Conservation (phyloP, 805 yeast genomes). For the Candida broadrunensis region DNA sequence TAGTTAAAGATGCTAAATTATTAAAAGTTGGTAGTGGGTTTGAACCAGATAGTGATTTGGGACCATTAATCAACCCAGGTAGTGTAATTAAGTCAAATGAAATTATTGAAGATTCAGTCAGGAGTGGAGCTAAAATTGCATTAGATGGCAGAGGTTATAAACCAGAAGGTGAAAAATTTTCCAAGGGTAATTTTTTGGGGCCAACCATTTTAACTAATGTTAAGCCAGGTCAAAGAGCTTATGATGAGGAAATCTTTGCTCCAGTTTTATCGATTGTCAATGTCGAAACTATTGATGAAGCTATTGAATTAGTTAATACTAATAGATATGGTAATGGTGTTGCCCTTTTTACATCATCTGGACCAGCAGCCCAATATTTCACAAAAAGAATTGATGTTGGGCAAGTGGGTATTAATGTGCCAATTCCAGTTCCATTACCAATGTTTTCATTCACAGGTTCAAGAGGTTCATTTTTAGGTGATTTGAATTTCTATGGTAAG, state of each 20-base stretch:
- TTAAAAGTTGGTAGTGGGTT: constrained; percentile 68
- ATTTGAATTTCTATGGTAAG: constrained; percentile 76
- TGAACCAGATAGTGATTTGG: constrained; percentile 58
- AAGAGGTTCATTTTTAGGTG: constrained; percentile 74
- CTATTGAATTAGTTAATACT: constrained; percentile 59
- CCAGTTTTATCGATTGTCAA: constrained; percentile 66
- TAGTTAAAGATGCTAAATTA: constrained; percentile 53
- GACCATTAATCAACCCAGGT: constrained; percentile 68
- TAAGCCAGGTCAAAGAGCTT: constrained; percentile 67
- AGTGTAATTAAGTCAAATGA: constrained; percentile 52
- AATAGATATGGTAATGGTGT: constrained; percentile 68
- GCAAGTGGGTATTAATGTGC: constrained; percentile 75
- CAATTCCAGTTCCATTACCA: constrained; percentile 79
- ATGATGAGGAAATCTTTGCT: constrained; percentile 75
- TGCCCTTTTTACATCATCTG: constrained; percentile 66
- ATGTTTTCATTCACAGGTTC: constrained; percentile 80
- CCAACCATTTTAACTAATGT: constrained; percentile 64
- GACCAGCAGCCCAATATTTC: constrained; percentile 68
- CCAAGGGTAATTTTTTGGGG: constrained; percentile 66
- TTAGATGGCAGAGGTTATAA: constrained; percentile 61
- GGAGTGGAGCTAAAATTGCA: constrained; percentile 58
- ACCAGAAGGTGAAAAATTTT: constrained; percentile 34
- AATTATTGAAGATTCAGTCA: constrained; percentile 53
- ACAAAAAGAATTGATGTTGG: constrained; percentile 68
- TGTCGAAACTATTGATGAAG: constrained; percentile 64